phyloP scores from a whole-genome alignment of 1,139 yeast genomes.

The Scheffersomyces illinoinensis region DNA sequence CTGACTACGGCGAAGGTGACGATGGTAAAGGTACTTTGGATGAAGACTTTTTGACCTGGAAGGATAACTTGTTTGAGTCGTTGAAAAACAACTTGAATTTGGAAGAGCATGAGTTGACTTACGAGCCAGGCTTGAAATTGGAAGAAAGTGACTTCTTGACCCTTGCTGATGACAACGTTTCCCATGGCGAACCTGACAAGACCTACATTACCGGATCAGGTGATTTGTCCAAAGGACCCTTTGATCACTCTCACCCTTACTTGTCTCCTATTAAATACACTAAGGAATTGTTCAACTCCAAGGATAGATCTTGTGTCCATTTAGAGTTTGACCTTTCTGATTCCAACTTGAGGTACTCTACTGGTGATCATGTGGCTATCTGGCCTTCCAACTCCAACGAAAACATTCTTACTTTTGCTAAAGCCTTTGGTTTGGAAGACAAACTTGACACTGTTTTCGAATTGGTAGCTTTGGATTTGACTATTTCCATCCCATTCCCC shows the following conservation, averaged over 20 bases:
- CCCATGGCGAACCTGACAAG: slow-evolving; percentile 82
- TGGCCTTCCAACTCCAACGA: slow-evolving; percentile 91
- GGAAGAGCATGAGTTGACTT: slow-evolving; percentile 74
- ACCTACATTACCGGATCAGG: slow-evolving; percentile 50
- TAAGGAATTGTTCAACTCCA: slow-evolving; percentile 68
- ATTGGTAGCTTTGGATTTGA: slow-evolving; percentile 72
- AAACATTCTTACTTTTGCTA: slow-evolving; percentile 63
- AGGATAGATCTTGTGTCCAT: slow-evolving; percentile 81
- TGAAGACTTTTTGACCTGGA: slow-evolving; percentile 94
- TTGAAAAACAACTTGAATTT: slow-evolving; percentile 66
- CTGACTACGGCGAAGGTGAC: slow-evolving; percentile 85
- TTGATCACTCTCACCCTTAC: slow-evolving; percentile 80
- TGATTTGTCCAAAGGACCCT: slow-evolving; percentile 69
- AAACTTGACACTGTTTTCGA: slow-evolving; percentile 60
- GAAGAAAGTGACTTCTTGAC: slow-evolving; percentile 29
- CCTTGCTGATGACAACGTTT: slow-evolving; percentile 47
- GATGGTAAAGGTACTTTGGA: slow-evolving; percentile 95
- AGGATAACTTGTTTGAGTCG: slow-evolving; percentile 68
- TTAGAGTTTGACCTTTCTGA: slow-evolving; percentile 80
- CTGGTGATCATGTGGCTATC: slow-evolving; percentile 95
- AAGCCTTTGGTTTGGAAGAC: slow-evolving; percentile 59
- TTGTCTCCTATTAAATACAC: slow-evolving; percentile 66
- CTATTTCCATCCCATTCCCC: slow-evolving; percentile 75
- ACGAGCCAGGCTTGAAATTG: slow-evolving; percentile 71
- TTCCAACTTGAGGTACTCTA: slow-evolving; percentile 78